Conservation (phyloP, 768 basidiomycete genomes). For the Filobasidium floriforme region DNA sequence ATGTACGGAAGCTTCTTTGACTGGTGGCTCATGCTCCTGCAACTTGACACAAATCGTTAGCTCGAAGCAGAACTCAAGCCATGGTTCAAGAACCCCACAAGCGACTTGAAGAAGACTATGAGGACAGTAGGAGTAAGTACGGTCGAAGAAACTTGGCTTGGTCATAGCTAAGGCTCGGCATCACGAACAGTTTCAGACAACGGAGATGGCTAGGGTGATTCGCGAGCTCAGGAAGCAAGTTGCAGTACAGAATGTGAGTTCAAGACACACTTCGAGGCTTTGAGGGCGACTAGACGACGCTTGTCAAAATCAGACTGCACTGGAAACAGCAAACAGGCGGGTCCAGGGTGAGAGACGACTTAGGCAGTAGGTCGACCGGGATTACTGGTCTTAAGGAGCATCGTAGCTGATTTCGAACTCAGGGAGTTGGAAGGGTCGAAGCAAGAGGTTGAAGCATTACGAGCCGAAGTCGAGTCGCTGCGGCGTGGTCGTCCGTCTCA, state of each 20-base stretch:
- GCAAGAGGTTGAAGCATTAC: too few relatives aligned
- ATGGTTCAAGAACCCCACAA: slow-evolving; percentile 19
- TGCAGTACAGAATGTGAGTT: background rate
- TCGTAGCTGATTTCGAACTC: too few relatives aligned
- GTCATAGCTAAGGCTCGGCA: background rate
- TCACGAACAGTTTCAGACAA: background rate
- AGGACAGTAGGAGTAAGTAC: slow-evolving; percentile 10
- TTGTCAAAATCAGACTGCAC: background rate
- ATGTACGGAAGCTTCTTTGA: background rate
- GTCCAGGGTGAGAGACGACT: background rate
- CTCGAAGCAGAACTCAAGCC: slow-evolving; percentile 17
- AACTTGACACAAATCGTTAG: background rate
- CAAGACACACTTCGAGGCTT: background rate
- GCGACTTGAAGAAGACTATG: slow-evolving; percentile 5
- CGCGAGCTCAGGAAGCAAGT: background rate
- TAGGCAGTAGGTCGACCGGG: background rate
- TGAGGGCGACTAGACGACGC: background rate
- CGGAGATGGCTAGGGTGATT: slow-evolving; percentile 5
- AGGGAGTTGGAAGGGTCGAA: too few relatives aligned
- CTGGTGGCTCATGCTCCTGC: background rate
- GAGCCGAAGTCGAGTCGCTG: too few relatives aligned
- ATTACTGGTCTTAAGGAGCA: background rate
- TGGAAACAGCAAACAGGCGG: background rate
- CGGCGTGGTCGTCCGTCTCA: too few relatives aligned
- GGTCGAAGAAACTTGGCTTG: background rate